Conservation (phyloP, 2,329 filamentous ascomycete genomes). For the Lasiodiplodia gonubiensis region DNA sequence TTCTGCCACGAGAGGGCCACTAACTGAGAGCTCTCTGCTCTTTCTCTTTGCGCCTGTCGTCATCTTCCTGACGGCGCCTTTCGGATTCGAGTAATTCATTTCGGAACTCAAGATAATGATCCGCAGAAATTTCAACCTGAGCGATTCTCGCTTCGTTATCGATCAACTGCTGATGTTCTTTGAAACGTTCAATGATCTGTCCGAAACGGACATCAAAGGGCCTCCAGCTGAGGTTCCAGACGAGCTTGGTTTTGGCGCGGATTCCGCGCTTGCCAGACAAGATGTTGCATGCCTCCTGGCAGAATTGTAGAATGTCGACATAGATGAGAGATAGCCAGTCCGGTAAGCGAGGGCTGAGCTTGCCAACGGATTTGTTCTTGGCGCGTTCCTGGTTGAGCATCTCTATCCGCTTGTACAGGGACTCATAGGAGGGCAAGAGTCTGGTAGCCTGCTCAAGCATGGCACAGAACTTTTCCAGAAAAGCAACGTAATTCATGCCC, state of each 20-base stretch:
- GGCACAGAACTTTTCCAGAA: background rate
- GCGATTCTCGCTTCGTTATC: too few species aligned
- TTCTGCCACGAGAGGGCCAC: too few species aligned
- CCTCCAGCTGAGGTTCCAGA: background rate
- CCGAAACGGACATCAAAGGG: background rate
- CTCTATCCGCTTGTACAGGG: background rate
- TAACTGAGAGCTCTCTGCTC: too few species aligned
- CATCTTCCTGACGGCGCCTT: too few species aligned
- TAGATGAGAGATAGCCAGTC: background rate
- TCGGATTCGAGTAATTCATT: too few species aligned
- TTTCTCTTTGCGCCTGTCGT: too few species aligned
- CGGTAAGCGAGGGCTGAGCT: background rate
- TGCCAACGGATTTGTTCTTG: background rate
- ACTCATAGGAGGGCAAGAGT: background rate
- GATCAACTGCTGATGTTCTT: background rate
- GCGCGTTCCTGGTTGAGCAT: too few species aligned
- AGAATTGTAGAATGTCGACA: background rate
- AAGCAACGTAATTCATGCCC: background rate
- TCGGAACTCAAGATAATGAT: too few species aligned
- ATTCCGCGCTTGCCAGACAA: background rate
- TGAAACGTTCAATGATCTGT: background rate
- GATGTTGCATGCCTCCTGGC: background rate
- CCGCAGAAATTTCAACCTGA: too few species aligned
- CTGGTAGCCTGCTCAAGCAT: background rate
- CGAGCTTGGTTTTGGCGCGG: background rate